Base-by-base conservation (phyloP, 2,329 filamentous ascomycete species). In the Calonectria multiphialidica region DNA sequence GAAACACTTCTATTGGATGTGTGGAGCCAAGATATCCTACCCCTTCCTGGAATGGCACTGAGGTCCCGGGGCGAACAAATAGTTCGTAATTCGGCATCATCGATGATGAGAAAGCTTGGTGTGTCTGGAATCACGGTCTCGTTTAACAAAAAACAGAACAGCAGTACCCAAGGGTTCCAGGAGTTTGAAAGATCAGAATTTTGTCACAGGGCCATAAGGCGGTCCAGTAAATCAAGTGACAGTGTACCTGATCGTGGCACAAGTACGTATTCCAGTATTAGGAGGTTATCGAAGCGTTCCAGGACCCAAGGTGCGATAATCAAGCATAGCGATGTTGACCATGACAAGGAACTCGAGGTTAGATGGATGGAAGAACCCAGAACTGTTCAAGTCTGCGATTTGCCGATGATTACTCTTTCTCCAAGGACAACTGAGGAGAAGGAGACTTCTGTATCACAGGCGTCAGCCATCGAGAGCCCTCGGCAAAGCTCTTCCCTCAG, bases 31-130 rank as follows among this genome's bases (percentile, higher is more conserved):
- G 94, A 97, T 68, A 83, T 91, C 21, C 84, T 98, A 49, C 95
- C 95, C 1, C 97, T 93, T 80, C 95, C 96, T 18, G 95, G 95
- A 1, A 96, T 98, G 90, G 90, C 90, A 37, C 87, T 82, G 83
- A 82, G 92, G 85, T 82, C 90, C 81, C 82, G 91, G 85, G 85
- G 93, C 77, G 91, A 98, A 77, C 91, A 94, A 79, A 86, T 95
- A 4, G 92, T 97, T 57, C 89, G 94, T 63, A 91, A 90, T 47
- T 95, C 93, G n/a, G 94, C 95, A 15, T 95, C 94, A 42, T 94
- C 94, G 1, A 91, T 98, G 80, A 98, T 98, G 86, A 90, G 95
- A 65, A 97, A 96, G 81, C 89, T 98, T 74, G 98, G 94, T 83
- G 93, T 95, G 79, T 93, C 93, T 61, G 95, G 93, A 81, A 93